These are phyloP conservation scores for Alectoria sarmentosa DNA, from an alignment of 495 filamentous ascomycete species.

Conservation along the genomic window DNA sequence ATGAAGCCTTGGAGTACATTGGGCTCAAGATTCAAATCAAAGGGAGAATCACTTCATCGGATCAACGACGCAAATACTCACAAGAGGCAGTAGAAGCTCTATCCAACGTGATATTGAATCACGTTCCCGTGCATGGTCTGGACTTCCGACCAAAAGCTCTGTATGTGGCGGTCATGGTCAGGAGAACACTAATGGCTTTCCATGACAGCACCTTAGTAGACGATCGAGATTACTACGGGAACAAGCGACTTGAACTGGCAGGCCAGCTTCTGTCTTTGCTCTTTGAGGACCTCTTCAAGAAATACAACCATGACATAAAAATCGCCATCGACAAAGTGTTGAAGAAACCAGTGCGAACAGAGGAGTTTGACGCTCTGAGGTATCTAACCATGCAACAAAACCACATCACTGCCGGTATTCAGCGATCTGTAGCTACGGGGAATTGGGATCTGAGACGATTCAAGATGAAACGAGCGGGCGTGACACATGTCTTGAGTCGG, in stretches of 20 bases:
- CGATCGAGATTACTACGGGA: conserved; percentile 95
- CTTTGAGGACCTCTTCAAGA: conserved; percentile 97
- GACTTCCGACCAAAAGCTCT: conserved; percentile 94
- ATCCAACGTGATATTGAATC: conserved; percentile 82
- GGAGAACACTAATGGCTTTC: conserved; percentile 86
- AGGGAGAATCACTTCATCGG: conserved; percentile 44
- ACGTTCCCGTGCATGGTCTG: conserved; percentile 80
- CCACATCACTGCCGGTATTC: conserved; percentile 83
- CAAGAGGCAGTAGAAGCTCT: conserved; percentile 90
- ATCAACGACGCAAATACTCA: conserved; percentile 58
- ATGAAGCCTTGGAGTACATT: conserved; percentile 90
- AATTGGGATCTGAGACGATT: conserved; percentile 98
- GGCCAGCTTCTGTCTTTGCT: conserved; percentile 91
- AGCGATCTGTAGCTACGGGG: conserved; percentile 88
- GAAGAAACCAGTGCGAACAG: conserved; percentile 78
- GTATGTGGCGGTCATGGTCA: conserved; percentile 93
- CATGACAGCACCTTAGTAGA: conserved; percentile 84
- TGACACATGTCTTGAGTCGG: conserved; percentile 92
- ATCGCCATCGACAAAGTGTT: conserved; percentile 87
- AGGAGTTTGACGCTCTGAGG: conserved; percentile 75
- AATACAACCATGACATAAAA: conserved; percentile 80
- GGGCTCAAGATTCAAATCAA: conserved; percentile 80
- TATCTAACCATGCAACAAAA: conserved; percentile 69
- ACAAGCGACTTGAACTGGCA: conserved; percentile 90
- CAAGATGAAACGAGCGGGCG: conserved; percentile 95